Base-by-base conservation (phyloP, 1,284 basidiomycete genomes). In the Wallemia hederae region DNA sequence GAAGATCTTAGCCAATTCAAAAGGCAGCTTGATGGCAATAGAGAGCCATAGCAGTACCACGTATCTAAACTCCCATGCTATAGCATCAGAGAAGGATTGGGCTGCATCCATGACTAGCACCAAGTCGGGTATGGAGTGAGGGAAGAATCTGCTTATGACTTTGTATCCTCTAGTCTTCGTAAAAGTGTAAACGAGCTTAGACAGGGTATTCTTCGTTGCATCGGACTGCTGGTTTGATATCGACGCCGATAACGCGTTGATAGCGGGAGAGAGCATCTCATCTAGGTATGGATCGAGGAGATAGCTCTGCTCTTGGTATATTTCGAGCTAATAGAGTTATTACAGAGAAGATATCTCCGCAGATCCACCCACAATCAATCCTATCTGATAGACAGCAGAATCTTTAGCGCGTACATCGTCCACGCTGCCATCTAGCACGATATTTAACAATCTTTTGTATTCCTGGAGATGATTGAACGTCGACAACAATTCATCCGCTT, bases 211-310 rank as follows among this genome's bases (percentile, higher is more conserved):
- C n/a, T 22, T 49, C 19, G 39, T n/a, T 9, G 14, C 2, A 82
- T 71, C 59, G 80, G 75, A 19, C 65, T 64, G 1, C 66, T 22
- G 27, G 60, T 61, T 62, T 61, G 75, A 74, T 60, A 72, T 71
- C 22, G 67, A 77, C 9, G 65, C 65, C 66, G 80, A 80, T 55
- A 94, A 70, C n/a, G 70, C 69, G 27, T 78, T 75, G 58, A 88
- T 80, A 1, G 85, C 79, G 0, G 91, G 90, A 1, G 74, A 71
- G 14, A 97, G 79, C 62, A 98, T 80, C 19, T 73, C 69, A 66
- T 90, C 85, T n/a, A 99, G 76, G 66, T 80, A 82, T n/a, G 91
- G 90, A 69, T 98, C 94, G n/a, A 97, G 77, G 0, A 99, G 77
- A 67, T 91, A 88, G 1, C 90, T 76, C 66, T 92, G 85, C 62